These are phyloP conservation scores for Chaetothyriales sp. DNA, from an alignment of 2,329 filamentous ascomycete species.

Conservation along the genomic window DNA sequence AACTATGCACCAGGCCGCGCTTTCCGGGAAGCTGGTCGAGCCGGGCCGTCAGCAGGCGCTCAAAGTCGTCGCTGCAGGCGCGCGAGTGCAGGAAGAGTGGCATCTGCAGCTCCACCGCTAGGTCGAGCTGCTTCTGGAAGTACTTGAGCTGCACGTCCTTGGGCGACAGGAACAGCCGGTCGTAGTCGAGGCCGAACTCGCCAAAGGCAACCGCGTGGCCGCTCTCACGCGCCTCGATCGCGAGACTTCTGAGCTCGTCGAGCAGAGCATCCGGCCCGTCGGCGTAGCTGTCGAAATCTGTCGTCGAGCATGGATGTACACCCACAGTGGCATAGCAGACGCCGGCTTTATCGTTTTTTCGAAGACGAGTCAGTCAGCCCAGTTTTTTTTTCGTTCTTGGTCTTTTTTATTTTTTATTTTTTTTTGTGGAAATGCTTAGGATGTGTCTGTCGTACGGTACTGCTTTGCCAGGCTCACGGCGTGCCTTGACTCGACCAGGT, in stretches of 20 bases:
- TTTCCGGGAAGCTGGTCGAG: slow-evolving; percentile 50
- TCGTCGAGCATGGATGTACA: slow-evolving; percentile 80
- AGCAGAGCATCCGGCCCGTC: slow-evolving; percentile 30
- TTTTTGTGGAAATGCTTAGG: neutral
- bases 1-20: slow-evolving; percentile 80
- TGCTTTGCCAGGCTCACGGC: slow-evolving; percentile 58
- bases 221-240: slow-evolving; percentile 41
- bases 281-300: slow-evolving; percentile 52
- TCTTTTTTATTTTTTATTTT: too few species aligned
- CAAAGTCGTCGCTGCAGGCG: slow-evolving; percentile 74
- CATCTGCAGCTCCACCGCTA: slow-evolving; percentile 61
- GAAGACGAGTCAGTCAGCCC: slow-evolving; percentile 5
- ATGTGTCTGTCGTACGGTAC: slow-evolving; percentile 45
- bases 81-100: slow-evolving; percentile 87
- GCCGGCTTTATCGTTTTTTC: slow-evolving; percentile 40
- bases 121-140: slow-evolving; percentile 66
- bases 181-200: slow-evolving; percentile 93
- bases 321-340: slow-evolving; percentile 81
- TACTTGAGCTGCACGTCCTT: slow-evolving; percentile 68
- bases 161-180: slow-evolving; percentile 69
- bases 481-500: slow-evolving; percentile 59
- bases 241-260: slow-evolving; percentile 49
- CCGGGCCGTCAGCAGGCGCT: slow-evolving; percentile 48
- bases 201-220: slow-evolving; percentile 66
- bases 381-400: too few species aligned